phyloP scores from a whole-genome alignment of 192 early-diverging fungal species.

The Entomortierella lignicola region DNA sequence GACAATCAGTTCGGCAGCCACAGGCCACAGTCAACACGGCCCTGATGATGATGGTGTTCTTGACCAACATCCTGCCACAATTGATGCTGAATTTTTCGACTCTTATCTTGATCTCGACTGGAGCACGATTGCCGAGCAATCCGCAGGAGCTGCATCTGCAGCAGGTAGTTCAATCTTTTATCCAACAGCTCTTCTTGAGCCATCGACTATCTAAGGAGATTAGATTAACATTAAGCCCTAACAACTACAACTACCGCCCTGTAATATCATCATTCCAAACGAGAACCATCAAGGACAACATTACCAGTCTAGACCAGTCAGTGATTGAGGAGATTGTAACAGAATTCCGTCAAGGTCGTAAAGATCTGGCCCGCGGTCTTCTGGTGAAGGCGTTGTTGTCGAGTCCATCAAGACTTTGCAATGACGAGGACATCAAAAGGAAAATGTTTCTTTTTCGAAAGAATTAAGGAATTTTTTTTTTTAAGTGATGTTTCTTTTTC shows the following conservation, averaged over 20 bases:
- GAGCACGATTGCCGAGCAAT: conserved; percentile 50
- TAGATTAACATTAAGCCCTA: neutral
- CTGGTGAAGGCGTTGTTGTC: conserved; percentile 53
- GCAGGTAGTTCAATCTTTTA: conserved; percentile 42
- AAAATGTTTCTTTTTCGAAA: conserved; percentile 17
- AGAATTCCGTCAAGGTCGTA: conserved; percentile 51
- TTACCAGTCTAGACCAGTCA: conserved; percentile 45
- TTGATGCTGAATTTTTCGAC: conserved; percentile 62
- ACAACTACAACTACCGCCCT: neutral
- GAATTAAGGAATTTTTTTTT: neutral
- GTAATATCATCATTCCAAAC: conserved; percentile 1
- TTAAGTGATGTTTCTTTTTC: neutral
- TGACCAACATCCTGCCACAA: conserved; percentile 54
- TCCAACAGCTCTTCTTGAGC: conserved; percentile 42
- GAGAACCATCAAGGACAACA: conserved; percentile 48
- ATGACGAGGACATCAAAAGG: conserved; percentile 15
- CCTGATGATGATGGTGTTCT: conserved; percentile 34
- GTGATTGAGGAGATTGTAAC: conserved; percentile 55
- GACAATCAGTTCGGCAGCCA: conserved; percentile 7
- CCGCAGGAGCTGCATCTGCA: conserved; percentile 42
- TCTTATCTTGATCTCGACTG: conserved; percentile 62
- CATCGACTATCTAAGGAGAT: conserved; percentile 30
- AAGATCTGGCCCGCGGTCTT: conserved; percentile 48
- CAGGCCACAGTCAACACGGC: conserved; percentile 3
- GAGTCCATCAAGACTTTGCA: conserved; percentile 26